Conservation (phyloP, 805 yeast species). For the Wickerhamomyces ciferrii region DNA sequence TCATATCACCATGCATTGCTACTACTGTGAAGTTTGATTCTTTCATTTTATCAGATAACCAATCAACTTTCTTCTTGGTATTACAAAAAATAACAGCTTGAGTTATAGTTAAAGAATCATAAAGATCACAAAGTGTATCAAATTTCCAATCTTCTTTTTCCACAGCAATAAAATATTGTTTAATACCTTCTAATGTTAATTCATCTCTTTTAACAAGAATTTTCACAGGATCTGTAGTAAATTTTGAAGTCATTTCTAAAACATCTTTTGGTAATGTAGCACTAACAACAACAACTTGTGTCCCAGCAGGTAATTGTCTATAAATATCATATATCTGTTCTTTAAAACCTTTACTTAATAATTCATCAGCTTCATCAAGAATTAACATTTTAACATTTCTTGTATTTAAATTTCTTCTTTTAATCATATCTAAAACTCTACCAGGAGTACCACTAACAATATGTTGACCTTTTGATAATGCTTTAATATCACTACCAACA, state of each 20-base stretch:
- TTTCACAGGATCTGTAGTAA: constrained; percentile 90
- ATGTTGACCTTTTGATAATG: constrained; percentile 75
- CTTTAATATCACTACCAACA: constrained; percentile 74
- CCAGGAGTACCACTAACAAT: constrained; percentile 98
- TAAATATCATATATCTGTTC: constrained; percentile 93
- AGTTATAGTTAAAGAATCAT: constrained; percentile 91
- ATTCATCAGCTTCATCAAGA: constrained; percentile 96
- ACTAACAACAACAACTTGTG: constrained; percentile 91
- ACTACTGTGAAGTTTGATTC: constrained; percentile 85
- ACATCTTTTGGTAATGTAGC: constrained; percentile 94
- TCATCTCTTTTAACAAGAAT: constrained; percentile 94
- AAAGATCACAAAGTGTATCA: constrained; percentile 89
- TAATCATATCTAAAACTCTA: constrained; percentile 86
- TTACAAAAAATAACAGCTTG: constrained; percentile 98
- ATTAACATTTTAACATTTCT: constrained; percentile 82
- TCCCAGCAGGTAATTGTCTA: constrained; percentile 73
- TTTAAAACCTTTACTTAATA: constrained; percentile 89
- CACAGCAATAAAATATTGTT: constrained; percentile 85
- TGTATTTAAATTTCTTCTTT: constrained; percentile 70
- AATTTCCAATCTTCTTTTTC: constrained; percentile 93
- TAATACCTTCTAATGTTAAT: constrained; percentile 89
- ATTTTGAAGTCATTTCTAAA: constrained; percentile 84
- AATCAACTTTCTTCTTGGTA: constrained; percentile 92
- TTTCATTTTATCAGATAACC: constrained; percentile 75
- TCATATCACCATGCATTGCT: constrained; percentile 96